Evolutionary conservation across 495 filamentous ascomycete species (phyloP), one percentile per base, ranked within the genome.

Genomic region (Glonium stellatum): DNA sequence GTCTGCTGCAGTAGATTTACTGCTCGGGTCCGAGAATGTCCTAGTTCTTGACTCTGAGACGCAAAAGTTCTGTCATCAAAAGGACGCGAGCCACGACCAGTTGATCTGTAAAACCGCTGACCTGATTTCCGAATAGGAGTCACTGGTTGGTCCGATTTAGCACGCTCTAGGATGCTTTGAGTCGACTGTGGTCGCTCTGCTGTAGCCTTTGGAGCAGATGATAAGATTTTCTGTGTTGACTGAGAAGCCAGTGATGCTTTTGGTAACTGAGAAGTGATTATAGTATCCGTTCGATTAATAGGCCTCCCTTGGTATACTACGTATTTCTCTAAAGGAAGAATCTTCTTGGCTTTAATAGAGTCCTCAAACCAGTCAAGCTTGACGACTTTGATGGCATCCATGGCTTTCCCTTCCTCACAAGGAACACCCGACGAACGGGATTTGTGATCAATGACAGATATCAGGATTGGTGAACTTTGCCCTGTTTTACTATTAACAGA

Each of bases 351-450:
- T 39, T 75, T 69, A 12, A 90, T 56, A 11, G 83, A 90, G 23
- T 82, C 77, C 8, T 80, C 74, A 34, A 95, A 78, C 92, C 92
- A 97, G 1, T 82, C 74, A 0, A 93, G 72, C 65, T 82, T 89
- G 23, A 93, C 77, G 19, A 96, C 87, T 55, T 77, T 82, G 61
- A 95, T 68, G 1, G 71, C 73, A 18, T 78, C 71, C 9, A 56
- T 51, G 15, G 11, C 22, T 54, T 41, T 35, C 18, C 15, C 11
- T 21, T 51, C 27, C 31, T 54, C 19, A 51, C 61, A 51, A 42
- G 51, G 11, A 9, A 27, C 22, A 2, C 6, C 9, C 18, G 22
- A 6, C 25, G 22, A 13, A 27, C 48, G 5, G 12, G 41, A 18
- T 10, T 31, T 39, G 0, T 53, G 23, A 10, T 52, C 60, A 9